Evolutionary conservation across 371 early-diverging fungal genomes (phyloP).

Genomic region (Mucor saturninus): DNA sequence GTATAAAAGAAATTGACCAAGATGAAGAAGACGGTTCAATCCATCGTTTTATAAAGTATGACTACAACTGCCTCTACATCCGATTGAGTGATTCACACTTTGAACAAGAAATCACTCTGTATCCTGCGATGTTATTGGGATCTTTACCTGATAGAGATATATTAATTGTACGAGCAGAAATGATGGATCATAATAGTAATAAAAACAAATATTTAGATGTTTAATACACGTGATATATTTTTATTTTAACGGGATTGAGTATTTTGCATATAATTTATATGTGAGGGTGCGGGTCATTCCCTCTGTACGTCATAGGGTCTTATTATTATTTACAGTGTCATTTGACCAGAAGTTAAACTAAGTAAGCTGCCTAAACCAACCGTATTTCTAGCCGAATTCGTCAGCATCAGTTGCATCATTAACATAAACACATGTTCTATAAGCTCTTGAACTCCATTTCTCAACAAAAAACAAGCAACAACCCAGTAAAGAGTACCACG

Average conservation of each 20-base stretch:
- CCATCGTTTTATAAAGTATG: conserved; percentile 22
- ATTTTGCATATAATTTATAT: too few species aligned
- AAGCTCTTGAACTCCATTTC: conserved; percentile 40
- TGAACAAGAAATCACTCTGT: conserved; percentile 35
- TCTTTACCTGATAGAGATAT: conserved; percentile 45
- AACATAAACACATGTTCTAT: conserved; percentile 34
- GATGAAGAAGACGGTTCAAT: conserved; percentile 41
- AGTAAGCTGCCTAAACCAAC: conserved; percentile 29
- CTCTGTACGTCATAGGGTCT: neutral
- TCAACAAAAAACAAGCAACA: conserved; percentile 33
- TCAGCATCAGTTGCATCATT: conserved; percentile 28
- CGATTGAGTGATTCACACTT: conserved; percentile 39
- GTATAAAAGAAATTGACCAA: conserved; percentile 18
- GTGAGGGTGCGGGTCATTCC: neutral
- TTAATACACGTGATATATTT: neutral
- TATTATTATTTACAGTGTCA: conserved; percentile 23
- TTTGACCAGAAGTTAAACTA: conserved; percentile 31
- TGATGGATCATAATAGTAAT: conserved; percentile 28
- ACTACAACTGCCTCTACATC: conserved; percentile 32
- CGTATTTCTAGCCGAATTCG: conserved; percentile 16
- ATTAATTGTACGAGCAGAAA: conserved; percentile 39
- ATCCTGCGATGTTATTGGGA: conserved; percentile 37
- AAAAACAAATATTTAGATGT: conserved; percentile 30
- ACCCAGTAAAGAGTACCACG: conserved; percentile 42
- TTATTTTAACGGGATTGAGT: neutral